Conservation (phyloP, 2,329 filamentous ascomycete genomes). For the Colletotrichum euphorbiae region DNA sequence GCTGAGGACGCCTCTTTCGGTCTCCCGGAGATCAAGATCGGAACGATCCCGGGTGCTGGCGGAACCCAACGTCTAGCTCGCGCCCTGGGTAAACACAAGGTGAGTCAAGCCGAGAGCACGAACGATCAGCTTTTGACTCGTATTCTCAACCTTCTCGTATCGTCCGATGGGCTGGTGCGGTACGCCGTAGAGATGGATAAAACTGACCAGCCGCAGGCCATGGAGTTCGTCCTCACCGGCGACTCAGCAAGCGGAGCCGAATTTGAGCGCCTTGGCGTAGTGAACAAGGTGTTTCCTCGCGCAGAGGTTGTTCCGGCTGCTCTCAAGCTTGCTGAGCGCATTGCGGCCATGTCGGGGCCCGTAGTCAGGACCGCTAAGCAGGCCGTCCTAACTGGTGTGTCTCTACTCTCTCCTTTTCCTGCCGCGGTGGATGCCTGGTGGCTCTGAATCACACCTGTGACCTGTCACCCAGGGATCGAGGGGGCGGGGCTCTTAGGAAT, state of each 20-base stretch:
- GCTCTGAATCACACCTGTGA: slow-evolving; percentile 5
- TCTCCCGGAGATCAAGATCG: slow-evolving; percentile 54
- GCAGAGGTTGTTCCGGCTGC: slow-evolving; percentile 53
- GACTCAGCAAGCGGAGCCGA: slow-evolving; percentile 50
- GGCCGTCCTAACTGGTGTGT: slow-evolving; percentile 54
- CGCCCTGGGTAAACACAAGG: slow-evolving; percentile 55
- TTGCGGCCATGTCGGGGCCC: slow-evolving; percentile 54
- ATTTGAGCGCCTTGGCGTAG: slow-evolving; percentile 54
- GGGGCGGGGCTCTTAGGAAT: neutral
- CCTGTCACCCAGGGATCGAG: slow-evolving; percentile 9
- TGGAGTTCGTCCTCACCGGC: slow-evolving; percentile 59
- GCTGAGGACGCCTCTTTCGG: slow-evolving; percentile 52
- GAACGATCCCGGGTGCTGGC: slow-evolving; percentile 55
- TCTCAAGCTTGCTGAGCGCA: slow-evolving; percentile 51
- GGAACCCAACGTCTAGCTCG: slow-evolving; percentile 55
- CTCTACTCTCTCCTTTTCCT: neutral
- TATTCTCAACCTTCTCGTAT: slow-evolving; percentile 18
- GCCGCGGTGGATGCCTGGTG: neutral
- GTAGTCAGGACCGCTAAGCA: slow-evolving; percentile 57
- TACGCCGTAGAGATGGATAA: neutral
- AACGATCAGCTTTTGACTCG: slow-evolving; percentile 44
- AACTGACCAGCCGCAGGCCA: slow-evolving; percentile 48
- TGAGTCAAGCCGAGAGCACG: slow-evolving; percentile 32
- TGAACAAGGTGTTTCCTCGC: slow-evolving; percentile 51
- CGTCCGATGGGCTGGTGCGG: neutral